Conservation (phyloP, 2,329 filamentous ascomycete genomes). For the Hypomyces rosellus region DNA sequence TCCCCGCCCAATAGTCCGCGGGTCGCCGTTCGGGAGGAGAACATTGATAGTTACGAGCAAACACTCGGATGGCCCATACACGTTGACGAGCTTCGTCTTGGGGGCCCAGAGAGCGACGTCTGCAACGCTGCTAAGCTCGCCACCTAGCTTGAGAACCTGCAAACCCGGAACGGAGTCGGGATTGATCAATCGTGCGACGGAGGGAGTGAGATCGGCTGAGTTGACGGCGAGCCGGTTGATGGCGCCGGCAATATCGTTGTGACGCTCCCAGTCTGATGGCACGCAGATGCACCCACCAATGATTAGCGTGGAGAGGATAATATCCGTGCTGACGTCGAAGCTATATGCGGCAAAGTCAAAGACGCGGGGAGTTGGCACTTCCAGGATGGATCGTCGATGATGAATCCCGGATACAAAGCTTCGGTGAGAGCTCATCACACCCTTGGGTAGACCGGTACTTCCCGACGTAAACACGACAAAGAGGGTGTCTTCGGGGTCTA, state of each 20-base stretch:
- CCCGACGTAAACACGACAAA: too few species aligned
- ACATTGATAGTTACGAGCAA: too few species aligned
- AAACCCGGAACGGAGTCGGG: not conserved
- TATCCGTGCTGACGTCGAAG: not conserved
- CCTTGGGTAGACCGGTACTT: too few species aligned
- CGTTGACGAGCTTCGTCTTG: not conserved
- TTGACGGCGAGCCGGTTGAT: conserved; percentile 6
- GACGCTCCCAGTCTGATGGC: conserved; percentile 10
- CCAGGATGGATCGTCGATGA: too few species aligned
- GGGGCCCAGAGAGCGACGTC: not conserved
- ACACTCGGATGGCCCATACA: not conserved
- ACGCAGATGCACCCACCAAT: conserved; percentile 15
- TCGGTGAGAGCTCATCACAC: too few species aligned
- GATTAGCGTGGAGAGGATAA: conserved; percentile 12
- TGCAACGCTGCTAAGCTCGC: not conserved
- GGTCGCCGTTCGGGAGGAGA: too few species aligned
- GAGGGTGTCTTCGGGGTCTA: too few species aligned
- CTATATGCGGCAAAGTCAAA: too few species aligned
- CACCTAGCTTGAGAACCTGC: not conserved
- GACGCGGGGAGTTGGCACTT: too few species aligned
- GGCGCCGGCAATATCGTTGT: conserved; percentile 7
- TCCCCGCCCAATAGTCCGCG: too few species aligned
- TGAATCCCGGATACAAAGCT: too few species aligned
- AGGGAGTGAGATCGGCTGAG: conserved; percentile 9
- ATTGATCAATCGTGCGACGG: conserved; percentile 7